Percentiles rank a stretch among this genome's conserved stretches.
Evolutionary conservation across 2,329 filamentous ascomycete species (phyloP).

Genomic region (Beauveria brongniartii): DNA sequence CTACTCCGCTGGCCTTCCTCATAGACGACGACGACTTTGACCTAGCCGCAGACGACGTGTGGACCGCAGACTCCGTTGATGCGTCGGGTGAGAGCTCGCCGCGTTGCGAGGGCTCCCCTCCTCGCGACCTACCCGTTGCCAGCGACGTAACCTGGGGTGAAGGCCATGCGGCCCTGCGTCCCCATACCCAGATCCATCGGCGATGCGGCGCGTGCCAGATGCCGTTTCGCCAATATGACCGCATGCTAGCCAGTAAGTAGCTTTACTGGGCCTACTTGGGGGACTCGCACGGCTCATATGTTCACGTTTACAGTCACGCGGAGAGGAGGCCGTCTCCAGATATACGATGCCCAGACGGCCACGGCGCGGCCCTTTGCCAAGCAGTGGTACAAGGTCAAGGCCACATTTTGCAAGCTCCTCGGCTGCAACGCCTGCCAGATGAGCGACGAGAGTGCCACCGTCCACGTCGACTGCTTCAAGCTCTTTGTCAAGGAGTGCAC

Average conservation of each 20-base stretch:
- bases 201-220: conserved; percentile 3
- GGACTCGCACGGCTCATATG: not conserved
- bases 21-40: not conserved
- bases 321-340: not conserved
- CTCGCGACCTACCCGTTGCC: not conserved
- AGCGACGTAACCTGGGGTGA: not conserved
- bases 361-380: not conserved
- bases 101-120: not conserved
- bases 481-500: conserved; percentile 3
- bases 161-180: not conserved
- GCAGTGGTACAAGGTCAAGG: conserved; percentile 3
- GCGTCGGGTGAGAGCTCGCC: not conserved
- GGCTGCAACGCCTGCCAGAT: not conserved
- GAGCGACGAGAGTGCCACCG: not conserved
- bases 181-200: conserved; percentile 7
- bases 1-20: not conserved
- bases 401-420: not conserved
- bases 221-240: conserved; percentile 1
- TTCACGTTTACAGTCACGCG: not conserved
- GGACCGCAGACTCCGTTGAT: not conserved
- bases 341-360: conserved; percentile 2
- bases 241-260: conserved; percentile 1
- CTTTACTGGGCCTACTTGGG: not conserved
- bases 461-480: conserved; percentile 7
- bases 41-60: not conserved